Percentiles rank a stretch among this genome's conserved stretches.
Evolutionary conservation across 768 basidiomycete genomes (phyloP).

Genomic region (Amanita rimosa): DNA sequence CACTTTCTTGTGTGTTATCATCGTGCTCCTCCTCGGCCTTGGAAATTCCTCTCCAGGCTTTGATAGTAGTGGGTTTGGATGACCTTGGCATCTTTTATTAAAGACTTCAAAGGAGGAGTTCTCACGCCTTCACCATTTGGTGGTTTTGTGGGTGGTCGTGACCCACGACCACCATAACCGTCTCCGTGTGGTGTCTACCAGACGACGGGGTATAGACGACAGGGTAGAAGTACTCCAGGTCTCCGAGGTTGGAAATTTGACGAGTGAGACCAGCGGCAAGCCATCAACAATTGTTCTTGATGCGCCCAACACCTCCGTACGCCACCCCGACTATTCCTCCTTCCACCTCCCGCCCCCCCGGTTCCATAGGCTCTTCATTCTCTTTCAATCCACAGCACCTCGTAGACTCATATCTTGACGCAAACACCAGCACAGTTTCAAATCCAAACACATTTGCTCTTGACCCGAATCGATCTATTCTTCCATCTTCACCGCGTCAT

Average conservation of each 20-base stretch:
- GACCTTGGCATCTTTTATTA: neutral
- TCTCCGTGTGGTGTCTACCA: too few relatives aligned
- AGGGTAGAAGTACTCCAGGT: too few relatives aligned
- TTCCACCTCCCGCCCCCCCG: constrained; percentile 46
- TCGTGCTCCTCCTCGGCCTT: neutral
- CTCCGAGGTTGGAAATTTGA: too few relatives aligned
- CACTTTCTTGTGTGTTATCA: constrained; percentile 8
- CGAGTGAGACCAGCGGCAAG: too few relatives aligned
- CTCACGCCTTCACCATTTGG: neutral
- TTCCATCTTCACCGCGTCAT: constrained; percentile 59
- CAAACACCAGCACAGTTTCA: constrained; percentile 50
- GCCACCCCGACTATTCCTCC: constrained; percentile 36
- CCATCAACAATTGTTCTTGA: constrained; percentile 6
- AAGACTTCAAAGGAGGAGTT: neutral
- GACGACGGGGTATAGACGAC: too few relatives aligned
- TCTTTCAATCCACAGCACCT: constrained; percentile 75
- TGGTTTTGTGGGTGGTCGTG: too few relatives aligned
- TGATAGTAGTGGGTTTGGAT: neutral
- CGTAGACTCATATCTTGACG: constrained; percentile 58
- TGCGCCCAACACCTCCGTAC: constrained; percentile 42
- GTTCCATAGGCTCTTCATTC: constrained; percentile 71
- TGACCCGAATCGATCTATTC: constrained; percentile 73
- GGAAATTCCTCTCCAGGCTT: neutral
- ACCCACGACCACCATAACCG: too few relatives aligned
- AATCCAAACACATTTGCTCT: constrained; percentile 45